Base-by-base conservation (phyloP, 495 filamentous ascomycete genomes). In the Chaetomium tenue region DNA sequence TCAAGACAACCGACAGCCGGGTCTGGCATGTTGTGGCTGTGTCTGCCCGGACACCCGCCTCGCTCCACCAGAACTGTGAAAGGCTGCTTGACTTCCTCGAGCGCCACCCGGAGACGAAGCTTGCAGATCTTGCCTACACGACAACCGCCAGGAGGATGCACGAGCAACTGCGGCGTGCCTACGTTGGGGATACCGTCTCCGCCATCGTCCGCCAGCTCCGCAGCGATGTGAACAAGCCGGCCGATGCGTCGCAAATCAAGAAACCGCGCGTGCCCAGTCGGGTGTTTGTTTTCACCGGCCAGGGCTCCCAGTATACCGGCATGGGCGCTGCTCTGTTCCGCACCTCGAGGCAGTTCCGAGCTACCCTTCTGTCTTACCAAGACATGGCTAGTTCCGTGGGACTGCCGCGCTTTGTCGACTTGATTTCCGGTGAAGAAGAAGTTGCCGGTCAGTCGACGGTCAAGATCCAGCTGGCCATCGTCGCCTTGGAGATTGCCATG, bases 91-190 rank as follows among this genome's bases (percentile, higher is more conserved):
- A 55, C 13, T 57, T 23, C n/a, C 33, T 57, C 20, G n/a, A 40
- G 26, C 16, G 18, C 0, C 20, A 57, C 33, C 54, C 54, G 20
- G n/a, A 39, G 11, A 23, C 33, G n/a, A 22, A n/a, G 18, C 54
- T 57, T 11, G 33, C 16, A 40, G 33, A 57, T 16, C n/a, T 57
- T 11, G 30, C 33, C 9, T 57, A 57, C 33, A 57, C 54, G n/a
- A 57, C 54, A 4, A 57, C 30, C 0, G 54, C 54, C 6, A 22
- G 54, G 9, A 33, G 54, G 7, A 57, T 57, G n/a, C 54, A 57
- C 37, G 28, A 57, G 18, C 54, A 33, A 20, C 52, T 33, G 1
- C 52, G 52, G 18, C 46, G 46, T 3, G 46, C 46, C n/a, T 50
- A 50, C 8, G 46, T 50, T 23, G 46, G 46, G 46, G 46, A 50